These are phyloP conservation scores for Diaporthe citri DNA, from an alignment of 2,329 filamentous ascomycete genomes.

Conservation along the genomic window DNA sequence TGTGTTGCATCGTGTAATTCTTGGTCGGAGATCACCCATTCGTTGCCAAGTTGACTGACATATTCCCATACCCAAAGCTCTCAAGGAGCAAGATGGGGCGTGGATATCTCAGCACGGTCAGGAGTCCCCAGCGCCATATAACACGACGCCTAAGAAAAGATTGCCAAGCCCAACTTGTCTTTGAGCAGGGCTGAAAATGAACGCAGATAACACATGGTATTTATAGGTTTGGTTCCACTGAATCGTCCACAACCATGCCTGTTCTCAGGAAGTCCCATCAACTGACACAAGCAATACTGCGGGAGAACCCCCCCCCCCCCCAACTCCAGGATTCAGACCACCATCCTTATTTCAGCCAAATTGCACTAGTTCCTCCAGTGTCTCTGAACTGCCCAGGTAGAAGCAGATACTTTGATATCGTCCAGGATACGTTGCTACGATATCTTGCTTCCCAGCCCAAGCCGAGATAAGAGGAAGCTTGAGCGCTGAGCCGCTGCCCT, in stretches of 20 bases:
- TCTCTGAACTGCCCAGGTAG: neutral
- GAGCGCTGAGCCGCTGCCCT: neutral
- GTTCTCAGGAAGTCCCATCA: neutral
- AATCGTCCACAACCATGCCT: neutral
- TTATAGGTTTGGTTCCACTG: neutral
- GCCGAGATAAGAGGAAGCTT: neutral
- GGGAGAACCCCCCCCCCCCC: too few species aligned
- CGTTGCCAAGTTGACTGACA: neutral
- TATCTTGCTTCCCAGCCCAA: neutral
- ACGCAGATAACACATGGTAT: neutral
- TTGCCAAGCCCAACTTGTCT: neutral
- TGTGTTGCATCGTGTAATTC: neutral
- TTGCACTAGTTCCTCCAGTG: neutral
- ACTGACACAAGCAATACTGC: neutral
- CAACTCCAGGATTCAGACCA: neutral
- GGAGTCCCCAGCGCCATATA: neutral
- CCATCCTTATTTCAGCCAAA: neutral
- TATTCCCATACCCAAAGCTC: neutral
- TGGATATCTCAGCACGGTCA: neutral
- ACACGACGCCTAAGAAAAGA: neutral
- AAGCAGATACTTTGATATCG: neutral
- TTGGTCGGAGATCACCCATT: neutral
- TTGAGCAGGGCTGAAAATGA: constrained; percentile 4
- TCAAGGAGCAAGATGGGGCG: neutral
- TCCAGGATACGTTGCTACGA: neutral